Conservation (phyloP, 1,284 basidiomycete species). For the Phellinidium pouzarii region DNA sequence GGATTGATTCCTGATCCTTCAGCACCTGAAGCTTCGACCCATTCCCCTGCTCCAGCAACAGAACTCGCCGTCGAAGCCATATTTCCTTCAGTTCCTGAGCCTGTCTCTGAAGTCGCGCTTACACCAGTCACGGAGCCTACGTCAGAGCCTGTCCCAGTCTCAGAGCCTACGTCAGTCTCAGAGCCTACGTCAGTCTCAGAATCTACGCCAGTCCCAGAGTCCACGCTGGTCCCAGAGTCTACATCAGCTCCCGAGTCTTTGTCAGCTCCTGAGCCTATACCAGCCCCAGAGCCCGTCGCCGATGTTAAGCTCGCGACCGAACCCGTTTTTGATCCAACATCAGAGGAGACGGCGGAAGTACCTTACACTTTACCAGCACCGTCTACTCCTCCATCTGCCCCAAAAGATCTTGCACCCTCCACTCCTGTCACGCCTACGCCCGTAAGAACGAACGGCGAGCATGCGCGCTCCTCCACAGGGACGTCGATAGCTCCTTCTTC, state of each 20-base stretch:
- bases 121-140: constrained; percentile 3
- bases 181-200: neutral
- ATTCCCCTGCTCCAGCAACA: constrained; percentile 13
- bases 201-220: neutral
- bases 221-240: neutral
- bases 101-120: neutral
- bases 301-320: neutral
- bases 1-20: neutral
- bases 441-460: constrained; percentile 5
- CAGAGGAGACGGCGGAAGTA: neutral
- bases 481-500: constrained; percentile 11
- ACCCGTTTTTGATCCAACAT: constrained; percentile 16
- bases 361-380: neutral
- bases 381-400: constrained; percentile 12
- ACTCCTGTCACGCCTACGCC: constrained; percentile 16
- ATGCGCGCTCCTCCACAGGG: neutral
- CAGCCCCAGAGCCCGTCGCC: neutral
- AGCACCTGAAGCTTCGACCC: constrained; percentile 10
- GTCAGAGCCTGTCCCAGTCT: too few relatives aligned
- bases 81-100: neutral
- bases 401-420: constrained; percentile 3
- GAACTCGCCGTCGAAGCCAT: constrained; percentile 2
- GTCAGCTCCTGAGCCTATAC: neutral
- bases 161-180: neutral
- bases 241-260: too few relatives aligned